Conservation (phyloP, 1,284 basidiomycete genomes). For the Cryptococcus sp. region DNA sequence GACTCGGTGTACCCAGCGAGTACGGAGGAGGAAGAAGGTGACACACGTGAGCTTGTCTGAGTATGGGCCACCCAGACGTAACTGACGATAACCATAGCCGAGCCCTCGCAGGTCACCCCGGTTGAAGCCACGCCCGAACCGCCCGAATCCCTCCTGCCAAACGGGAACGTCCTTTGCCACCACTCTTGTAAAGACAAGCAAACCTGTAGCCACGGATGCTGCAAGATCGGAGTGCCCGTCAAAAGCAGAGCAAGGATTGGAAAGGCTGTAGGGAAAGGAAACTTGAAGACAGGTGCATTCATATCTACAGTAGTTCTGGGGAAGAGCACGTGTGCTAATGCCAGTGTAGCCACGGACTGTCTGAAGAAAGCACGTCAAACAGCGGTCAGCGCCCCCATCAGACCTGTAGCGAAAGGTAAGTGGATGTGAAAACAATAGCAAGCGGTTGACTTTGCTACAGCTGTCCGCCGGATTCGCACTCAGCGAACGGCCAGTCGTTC, state of each 20-base stretch:
- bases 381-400: not conserved
- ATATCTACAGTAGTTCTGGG: not conserved
- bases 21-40: not conserved
- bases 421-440: not conserved
- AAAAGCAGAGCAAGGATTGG: not conserved
- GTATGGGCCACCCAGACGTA: not conserved
- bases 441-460: no score
- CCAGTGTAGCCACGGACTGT: not conserved
- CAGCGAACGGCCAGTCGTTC: no score
- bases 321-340: not conserved
- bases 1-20: conserved; percentile 17
- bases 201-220: conserved; percentile 4
- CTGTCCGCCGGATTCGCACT: no score
- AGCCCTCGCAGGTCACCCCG: not conserved
- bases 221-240: conserved; percentile 1
- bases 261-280: not conserved
- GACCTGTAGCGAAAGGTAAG: not conserved
- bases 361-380: not conserved
- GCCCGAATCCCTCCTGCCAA: not conserved
- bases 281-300: not conserved
- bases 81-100: not conserved
- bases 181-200: conserved; percentile 3
- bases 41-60: not conserved
- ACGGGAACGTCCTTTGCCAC: conserved; percentile 3
- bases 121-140: not conserved